These are phyloP conservation scores for Exophiala alcalophila DNA, from an alignment of 2,329 filamentous ascomycete genomes.

Conservation along the genomic window DNA sequence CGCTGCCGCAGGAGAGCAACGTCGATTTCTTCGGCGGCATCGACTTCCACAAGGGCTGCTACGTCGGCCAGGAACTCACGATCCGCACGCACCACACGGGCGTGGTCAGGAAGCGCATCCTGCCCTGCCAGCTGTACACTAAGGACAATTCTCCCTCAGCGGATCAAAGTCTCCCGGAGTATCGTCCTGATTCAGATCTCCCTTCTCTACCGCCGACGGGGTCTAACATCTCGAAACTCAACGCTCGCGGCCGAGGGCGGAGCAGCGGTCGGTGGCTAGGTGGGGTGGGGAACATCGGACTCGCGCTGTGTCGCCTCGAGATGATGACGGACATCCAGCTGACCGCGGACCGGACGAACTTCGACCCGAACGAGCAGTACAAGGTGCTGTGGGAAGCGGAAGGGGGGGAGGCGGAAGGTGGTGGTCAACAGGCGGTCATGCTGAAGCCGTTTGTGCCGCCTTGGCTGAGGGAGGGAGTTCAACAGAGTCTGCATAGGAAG, in stretches of 20 bases:
- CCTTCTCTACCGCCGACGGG: slow-evolving; percentile 38
- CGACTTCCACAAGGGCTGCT: slow-evolving; percentile 94
- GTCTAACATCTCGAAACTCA: slow-evolving; percentile 54
- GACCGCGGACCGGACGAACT: slow-evolving; percentile 63
- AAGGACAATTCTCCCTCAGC: slow-evolving; percentile 41
- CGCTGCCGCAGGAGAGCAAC: slow-evolving; percentile 84
- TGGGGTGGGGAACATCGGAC: slow-evolving; percentile 78
- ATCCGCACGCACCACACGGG: slow-evolving; percentile 93
- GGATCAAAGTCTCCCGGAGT: slow-evolving; percentile 46
- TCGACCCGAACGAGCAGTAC: slow-evolving; percentile 61
- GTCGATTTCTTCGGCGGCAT: slow-evolving; percentile 82
- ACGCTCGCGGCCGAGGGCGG: slow-evolving; percentile 54
- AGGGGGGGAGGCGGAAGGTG: slow-evolving; percentile 42
- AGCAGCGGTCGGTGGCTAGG: slow-evolving; percentile 77
- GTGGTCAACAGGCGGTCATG: slow-evolving; percentile 46
- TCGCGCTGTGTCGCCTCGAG: slow-evolving; percentile 83
- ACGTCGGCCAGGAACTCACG: slow-evolving; percentile 93
- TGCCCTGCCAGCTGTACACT: slow-evolving; percentile 74
- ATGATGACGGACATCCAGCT: slow-evolving; percentile 80
- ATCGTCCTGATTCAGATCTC: slow-evolving; percentile 31
- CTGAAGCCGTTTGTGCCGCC: slow-evolving; percentile 79
- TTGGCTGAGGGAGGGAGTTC: slow-evolving; percentile 57
- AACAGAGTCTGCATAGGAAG: slow-evolving; percentile 27
- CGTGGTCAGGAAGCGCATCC: slow-evolving; percentile 82
- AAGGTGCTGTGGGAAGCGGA: slow-evolving; percentile 52